phyloP scores from a whole-genome alignment of 805 yeast species.

The Wickerhamomyces chambardii region DNA sequence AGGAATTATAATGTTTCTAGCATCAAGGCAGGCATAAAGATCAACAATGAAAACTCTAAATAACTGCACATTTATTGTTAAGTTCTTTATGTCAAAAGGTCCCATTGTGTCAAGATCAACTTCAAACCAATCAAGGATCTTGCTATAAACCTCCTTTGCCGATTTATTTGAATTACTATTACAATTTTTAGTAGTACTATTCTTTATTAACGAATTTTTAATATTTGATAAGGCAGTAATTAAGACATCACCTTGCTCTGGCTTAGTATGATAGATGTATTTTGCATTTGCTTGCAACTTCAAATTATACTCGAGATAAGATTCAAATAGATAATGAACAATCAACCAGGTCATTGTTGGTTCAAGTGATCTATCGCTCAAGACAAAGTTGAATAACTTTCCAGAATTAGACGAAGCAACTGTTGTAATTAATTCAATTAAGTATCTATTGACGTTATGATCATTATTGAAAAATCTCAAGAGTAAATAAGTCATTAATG shows the following conservation, averaged over 20 bases:
- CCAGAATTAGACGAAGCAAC: slow-evolving; percentile 1
- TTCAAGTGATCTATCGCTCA: no score
- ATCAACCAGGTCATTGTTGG: not conserved
- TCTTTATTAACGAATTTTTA: no score
- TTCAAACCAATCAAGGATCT: not conserved
- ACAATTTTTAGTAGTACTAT: no score
- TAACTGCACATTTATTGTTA: no score
- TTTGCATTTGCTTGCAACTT: not conserved
- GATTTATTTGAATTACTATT: no score
- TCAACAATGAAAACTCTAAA: not conserved
- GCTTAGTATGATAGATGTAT: no score
- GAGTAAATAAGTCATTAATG: not conserved
- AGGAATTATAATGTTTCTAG: not conserved
- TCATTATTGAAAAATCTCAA: slow-evolving; percentile 13
- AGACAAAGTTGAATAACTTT: slow-evolving; percentile 3
- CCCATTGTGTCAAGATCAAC: not conserved
- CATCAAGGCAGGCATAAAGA: not conserved
- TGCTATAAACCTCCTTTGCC: not conserved
- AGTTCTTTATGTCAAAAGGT: not conserved
- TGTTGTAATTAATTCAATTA: slow-evolving; percentile 5
- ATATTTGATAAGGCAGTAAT: no score
- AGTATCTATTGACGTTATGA: slow-evolving; percentile 3
- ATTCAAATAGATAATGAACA: not conserved
- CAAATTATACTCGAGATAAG: no score
- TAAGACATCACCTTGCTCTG: no score